A percentile compares a stretch with the other conserved stretches of the same genome.
Conservation (phyloP, 1,139 yeast genomes). For the Yamadazyma triangularis region DNA sequence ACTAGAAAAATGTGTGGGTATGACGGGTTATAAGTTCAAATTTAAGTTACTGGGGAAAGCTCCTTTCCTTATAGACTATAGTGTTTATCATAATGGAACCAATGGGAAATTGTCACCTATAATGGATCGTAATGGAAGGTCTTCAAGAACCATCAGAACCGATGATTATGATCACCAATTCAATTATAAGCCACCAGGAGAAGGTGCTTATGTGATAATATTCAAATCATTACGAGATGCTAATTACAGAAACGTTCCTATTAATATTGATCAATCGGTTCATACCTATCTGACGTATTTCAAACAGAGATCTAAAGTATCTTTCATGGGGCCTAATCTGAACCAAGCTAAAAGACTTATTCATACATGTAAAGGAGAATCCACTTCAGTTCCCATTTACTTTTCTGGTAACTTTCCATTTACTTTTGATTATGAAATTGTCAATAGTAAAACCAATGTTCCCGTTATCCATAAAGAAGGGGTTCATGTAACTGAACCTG, state of each 20-base stretch:
- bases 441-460: conserved; percentile 32
- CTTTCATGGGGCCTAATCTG: conserved; percentile 23
- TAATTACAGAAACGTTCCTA: conserved; percentile 38
- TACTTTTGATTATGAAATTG: conserved; percentile 49
- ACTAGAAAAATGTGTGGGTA: conserved; percentile 86
- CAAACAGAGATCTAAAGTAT: conserved; percentile 42
- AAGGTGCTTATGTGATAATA: conserved; percentile 75
- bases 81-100: conserved; percentile 45
- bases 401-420: conserved; percentile 82
- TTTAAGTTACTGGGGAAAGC: conserved; percentile 76
- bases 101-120: conserved; percentile 31
- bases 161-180: conserved; percentile 33
- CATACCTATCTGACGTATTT: conserved; percentile 51
- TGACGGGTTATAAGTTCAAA: conserved; percentile 68
- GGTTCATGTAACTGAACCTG: conserved; percentile 27
- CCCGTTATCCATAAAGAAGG: conserved; percentile 32
- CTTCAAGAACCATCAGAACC: conserved; percentile 20
- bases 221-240: conserved; percentile 57
- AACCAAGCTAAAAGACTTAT: conserved; percentile 3
- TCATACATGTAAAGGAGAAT: conserved; percentile 37
- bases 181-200: conserved; percentile 70
- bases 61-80: conserved; percentile 68
- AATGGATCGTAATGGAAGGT: conserved; percentile 26
- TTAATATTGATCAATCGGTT: conserved; percentile 26
- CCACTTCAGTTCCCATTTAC: conserved; percentile 43